Conservation (phyloP, 2,329 filamentous ascomycete genomes). For the Dactylonectria estremocensis region DNA sequence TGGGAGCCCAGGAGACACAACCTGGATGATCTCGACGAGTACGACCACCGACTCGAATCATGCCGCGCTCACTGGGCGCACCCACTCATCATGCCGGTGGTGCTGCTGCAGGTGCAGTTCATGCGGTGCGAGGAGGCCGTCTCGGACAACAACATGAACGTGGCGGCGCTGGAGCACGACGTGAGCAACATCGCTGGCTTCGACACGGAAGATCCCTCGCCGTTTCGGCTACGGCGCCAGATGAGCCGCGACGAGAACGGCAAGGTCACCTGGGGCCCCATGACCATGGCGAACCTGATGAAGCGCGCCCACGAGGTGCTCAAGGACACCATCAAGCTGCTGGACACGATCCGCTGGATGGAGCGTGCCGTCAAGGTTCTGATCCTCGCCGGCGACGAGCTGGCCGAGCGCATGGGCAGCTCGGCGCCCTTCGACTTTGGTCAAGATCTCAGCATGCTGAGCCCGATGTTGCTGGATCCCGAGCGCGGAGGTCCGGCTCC, state of each 20-base stretch:
- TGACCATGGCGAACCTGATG: conserved; percentile 64
- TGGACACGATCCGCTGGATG: conserved; percentile 64
- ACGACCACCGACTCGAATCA: conserved; percentile 61
- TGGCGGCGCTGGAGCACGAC: conserved; percentile 58
- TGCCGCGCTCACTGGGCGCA: conserved; percentile 63
- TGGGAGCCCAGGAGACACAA: conserved; percentile 59
- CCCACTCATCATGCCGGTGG: conserved; percentile 61
- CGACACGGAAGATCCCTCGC: conserved; percentile 49
- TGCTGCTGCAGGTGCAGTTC: conserved; percentile 63
- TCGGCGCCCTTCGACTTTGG: conserved; percentile 38
- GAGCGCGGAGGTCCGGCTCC: conserved; percentile 42
- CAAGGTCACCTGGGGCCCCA: conserved; percentile 53
- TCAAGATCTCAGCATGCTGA: conserved; percentile 47
- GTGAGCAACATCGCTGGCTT: conserved; percentile 62
- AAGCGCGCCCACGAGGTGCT: conserved; percentile 63
- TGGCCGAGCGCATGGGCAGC: conserved; percentile 52
- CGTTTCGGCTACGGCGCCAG: conserved; percentile 42
- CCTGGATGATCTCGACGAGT: conserved; percentile 61
- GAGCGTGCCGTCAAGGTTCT: conserved; percentile 62
- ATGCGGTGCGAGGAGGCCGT: conserved; percentile 62
- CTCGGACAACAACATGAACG: conserved; percentile 60
- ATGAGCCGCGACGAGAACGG: conserved; percentile 46
- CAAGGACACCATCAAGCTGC: conserved; percentile 61
- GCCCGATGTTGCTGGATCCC: conserved; percentile 40
- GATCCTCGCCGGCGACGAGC: conserved; percentile 60